Percentiles rank a stretch among this genome's conserved stretches.
Conservation (phyloP, 2,329 filamentous ascomycete genomes). For the Aspergillus sp. region DNA sequence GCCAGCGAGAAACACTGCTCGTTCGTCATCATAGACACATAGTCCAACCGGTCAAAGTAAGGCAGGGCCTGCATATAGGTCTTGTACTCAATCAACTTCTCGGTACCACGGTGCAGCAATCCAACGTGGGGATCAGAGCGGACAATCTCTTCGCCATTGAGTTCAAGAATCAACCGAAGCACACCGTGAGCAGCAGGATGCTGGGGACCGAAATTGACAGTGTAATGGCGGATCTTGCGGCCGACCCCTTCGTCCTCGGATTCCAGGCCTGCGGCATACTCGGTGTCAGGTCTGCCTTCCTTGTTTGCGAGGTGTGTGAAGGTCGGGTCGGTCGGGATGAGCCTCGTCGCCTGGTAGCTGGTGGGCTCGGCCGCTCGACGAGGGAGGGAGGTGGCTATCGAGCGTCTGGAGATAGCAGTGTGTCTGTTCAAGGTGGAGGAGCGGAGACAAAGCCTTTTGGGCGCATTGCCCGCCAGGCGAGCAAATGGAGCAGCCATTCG, state of each 20-base stretch:
- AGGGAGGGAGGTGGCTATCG: constrained; percentile 50
- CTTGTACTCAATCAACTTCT: constrained; percentile 99
- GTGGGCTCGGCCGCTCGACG: constrained; percentile 48
- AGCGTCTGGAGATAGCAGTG: constrained; percentile 40
- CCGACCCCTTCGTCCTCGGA: constrained; percentile 35
- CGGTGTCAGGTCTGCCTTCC: constrained; percentile 32
- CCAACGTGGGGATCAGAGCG: constrained; percentile 96
- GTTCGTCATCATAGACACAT: constrained; percentile 99
- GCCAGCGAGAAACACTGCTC: constrained; percentile 95
- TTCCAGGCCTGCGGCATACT: constrained; percentile 43
- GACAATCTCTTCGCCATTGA: constrained; percentile 96
- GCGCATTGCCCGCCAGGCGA: constrained; percentile 53
- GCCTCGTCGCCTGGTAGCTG: constrained; percentile 45
- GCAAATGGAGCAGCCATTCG: constrained; percentile 56
- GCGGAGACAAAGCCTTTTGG: constrained; percentile 53
- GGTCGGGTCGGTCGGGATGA: constrained; percentile 52
- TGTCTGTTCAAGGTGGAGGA: constrained; percentile 39
- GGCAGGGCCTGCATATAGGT: constrained; percentile 96
- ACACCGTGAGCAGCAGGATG: constrained; percentile 98
- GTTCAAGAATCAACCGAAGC: constrained; percentile 91
- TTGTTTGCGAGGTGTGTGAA: constrained; percentile 44
- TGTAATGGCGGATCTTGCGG: constrained; percentile 97
- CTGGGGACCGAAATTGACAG: constrained; percentile 98
- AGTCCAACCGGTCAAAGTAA: constrained; percentile 98
- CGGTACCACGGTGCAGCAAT: constrained; percentile 89